Base-by-base conservation (phyloP, 2,329 filamentous ascomycete genomes). In the Talaromyces atroroseus region DNA sequence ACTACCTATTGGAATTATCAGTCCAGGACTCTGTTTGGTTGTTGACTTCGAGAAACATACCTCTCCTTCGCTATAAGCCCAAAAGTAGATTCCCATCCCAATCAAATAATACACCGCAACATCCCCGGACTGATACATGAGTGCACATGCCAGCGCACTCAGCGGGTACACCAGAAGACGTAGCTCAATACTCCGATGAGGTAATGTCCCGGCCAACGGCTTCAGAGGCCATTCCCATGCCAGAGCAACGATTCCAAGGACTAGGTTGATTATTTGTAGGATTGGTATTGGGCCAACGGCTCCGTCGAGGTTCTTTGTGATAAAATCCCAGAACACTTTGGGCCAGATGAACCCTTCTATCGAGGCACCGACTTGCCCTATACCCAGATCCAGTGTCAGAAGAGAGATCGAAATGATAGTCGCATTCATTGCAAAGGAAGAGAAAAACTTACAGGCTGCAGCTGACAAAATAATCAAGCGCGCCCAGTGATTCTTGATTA, bases 401-500 rank as follows among this genome's bases (percentile, higher is more conserved):
- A 42, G 21, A 12, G 4, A 20, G 21, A 7, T 5, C 2, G 6
- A 12, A 34, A 16, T 16, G 32, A 16, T 36, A 16, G 1, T 16
- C 16, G 2, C 16, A 6, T 36, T 36, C 3, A 10, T 36, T 36
- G 2, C 32, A 36, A 40, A 32, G 16, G 6, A 21, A 23, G 26
- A 48, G 18, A 26, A 47, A 50, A 45, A 74, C 80, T 54, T 84
- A 91, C 88, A 92, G 57, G 79, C 74, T 64, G 90, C 87, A 38
- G 94, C 90, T 26, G 89, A 90, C 71, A 99, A 79, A 74, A 95
- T 82, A 69, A 99, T 94, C 68, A 99, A 86, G 60, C 94, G 88
- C 65, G 91, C 94, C 90, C 90, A 96, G 80, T 99, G 94, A 79
- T 97, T 97, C 82, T 99, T 99, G 79, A 99, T 97, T 71, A 99